Percentiles rank a stretch among this genome's conserved stretches.
These are phyloP conservation scores for Penicillium sp. DNA, from an alignment of 2,329 filamentous ascomycete species.

Conservation along the genomic window DNA sequence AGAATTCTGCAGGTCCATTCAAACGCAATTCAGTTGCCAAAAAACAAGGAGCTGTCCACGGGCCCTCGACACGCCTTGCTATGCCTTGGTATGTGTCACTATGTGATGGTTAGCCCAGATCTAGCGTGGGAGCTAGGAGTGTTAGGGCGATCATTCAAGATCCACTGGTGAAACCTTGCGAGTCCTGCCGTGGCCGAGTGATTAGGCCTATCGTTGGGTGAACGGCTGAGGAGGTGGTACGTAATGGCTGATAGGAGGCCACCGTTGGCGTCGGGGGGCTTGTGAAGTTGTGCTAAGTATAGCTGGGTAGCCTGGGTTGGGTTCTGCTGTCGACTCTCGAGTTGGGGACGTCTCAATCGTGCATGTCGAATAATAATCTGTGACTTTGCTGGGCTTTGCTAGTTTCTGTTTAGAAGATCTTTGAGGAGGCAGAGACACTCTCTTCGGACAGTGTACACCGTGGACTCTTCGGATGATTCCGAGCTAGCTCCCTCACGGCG, in stretches of 20 bases:
- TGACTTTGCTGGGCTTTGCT: background rate
- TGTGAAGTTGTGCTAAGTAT: background rate
- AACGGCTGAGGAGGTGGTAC: constrained; percentile 15
- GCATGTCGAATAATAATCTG: background rate
- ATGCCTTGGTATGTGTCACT: constrained; percentile 9
- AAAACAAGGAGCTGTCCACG: background rate
- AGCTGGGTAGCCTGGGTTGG: background rate
- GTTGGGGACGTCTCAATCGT: background rate
- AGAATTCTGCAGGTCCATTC: background rate
- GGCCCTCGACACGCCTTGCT: background rate
- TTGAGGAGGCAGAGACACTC: background rate
- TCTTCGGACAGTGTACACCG: background rate
- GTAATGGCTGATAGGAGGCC: constrained; percentile 15
- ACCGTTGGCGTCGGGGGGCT: background rate
- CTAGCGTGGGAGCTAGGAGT: constrained; percentile 21
- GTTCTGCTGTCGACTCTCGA: too few species aligned
- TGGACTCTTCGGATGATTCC: background rate
- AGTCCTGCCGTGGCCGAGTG: constrained; percentile 6
- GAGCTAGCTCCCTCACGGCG: background rate
- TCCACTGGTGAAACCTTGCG: constrained; percentile 29
- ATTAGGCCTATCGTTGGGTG: background rate
- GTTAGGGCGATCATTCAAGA: constrained; percentile 24
- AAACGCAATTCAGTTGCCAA: background rate
- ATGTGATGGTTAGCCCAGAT: constrained; percentile 12
- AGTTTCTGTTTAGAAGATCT: background rate